Base-by-base conservation (phyloP, 1,284 basidiomycete species). In the Meira miltonrushii region DNA sequence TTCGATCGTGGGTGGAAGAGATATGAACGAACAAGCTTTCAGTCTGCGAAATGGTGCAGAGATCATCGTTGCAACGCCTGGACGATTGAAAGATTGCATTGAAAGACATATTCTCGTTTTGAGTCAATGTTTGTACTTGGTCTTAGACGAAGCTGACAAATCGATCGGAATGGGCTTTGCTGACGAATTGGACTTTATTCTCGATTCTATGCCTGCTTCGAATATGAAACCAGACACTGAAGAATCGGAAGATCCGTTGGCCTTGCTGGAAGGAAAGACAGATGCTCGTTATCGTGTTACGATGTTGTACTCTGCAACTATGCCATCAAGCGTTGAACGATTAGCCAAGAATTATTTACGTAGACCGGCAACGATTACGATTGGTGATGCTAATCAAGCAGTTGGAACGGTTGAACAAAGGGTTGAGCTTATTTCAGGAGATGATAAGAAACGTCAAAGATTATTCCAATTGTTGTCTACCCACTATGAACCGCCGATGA, bases 151-250 rank as follows among this genome's bases (percentile, higher is more conserved):
- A 82, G 95, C 95, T 17, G 94, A 99, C 79, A 86, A 93, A 57
- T 97, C 98, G 94, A 92, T 98, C 59, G 88, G 95, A 75, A 86
- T 98, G 37, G 95, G 95, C 10, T 98, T 97, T 79, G 95, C 98
- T 79, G 85, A 85, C 13, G 92, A 94, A 77, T 82, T 99, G 54
- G 92, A 89, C 41, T 96, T 91, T 78, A 98, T 99, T 69, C 82
- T 99, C 54, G 94, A 97, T 79, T 86, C 90, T 60, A 83, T 98
- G 64, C 94, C 95, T 2, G 83, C 85, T 2, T 88, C 89, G 56
- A 86, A 88, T 55, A 86, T 93, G 82, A 87, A 88, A 67, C 91
- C 90, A 3, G 92, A 92, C 66, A 66, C 67, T 5, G 75, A 66
- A 2, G 74, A 79, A 9, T 75, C 78, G 0, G 79, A 79, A 50